Base-by-base conservation (phyloP, 2,329 filamentous ascomycete genomes). In the Fusarium burgessii region DNA sequence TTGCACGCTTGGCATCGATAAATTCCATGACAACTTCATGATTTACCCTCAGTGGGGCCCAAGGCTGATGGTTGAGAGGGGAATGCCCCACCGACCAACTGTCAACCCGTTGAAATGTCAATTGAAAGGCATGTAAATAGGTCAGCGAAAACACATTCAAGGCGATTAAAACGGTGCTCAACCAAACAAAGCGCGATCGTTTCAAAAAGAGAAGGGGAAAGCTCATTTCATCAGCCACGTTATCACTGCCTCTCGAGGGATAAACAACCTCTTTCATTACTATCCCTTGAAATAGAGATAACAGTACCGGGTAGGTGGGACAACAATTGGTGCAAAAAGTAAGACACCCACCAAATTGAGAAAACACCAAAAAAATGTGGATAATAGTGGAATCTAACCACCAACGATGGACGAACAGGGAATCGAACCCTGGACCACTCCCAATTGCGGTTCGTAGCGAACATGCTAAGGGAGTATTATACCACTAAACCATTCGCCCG, bases 341-440 rank as follows among this genome's bases (percentile, higher is more conserved):
- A 14, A 12, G 2, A 2, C 15, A 46, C 2, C 5, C 2, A 23
- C 5, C 17, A 17, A 12, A 20, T 13, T 6, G 12, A 18, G 5
- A 35, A 18, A 10, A 23, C 2, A 8, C 7, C 25, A 56, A 71
- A 70, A 70, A 70, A 62, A 6, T 54, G 62, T 47, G 67, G 62
- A 64, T n/a, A 68, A 64, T 1, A 45, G 68, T 64, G 68, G 62
- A 14, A 17, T 71, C 0, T 8, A 70, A 70, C 68, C 68, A 70
- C 68, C 51, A 23, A 27, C 1, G 0, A 5, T 70, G 67, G 67
- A 71, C 67, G 67, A 70, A 70, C 67, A 70, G 67, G 67, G 67
- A 70, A 70, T 70, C 67, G 67, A 70, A 70, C 67, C 67, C 67
- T 71, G 67, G 67, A 70, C 67, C 67, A 70, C 67, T 71, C 67